These are phyloP conservation scores for Fragilariopsis cylindrus DNA, from an alignment of 108 stramenopile species.

Conservation along the genomic window DNA sequence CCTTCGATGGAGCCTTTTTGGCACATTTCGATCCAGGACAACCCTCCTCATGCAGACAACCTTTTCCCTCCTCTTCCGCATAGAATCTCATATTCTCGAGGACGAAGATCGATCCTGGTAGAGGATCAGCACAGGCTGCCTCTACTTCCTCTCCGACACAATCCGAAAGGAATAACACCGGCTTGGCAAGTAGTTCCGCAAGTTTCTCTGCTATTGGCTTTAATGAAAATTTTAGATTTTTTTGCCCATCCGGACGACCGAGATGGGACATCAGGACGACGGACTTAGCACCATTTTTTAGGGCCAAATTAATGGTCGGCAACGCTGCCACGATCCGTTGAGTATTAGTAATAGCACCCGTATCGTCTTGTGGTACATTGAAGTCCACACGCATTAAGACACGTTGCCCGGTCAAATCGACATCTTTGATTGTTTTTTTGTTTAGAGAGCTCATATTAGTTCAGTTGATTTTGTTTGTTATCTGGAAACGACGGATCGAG, in stretches of 20 bases:
- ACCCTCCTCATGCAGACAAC: no score
- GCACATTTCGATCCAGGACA: no score
- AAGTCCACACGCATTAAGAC: conserved; percentile 66
- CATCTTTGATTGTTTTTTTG: no score
- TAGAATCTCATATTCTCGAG: conserved; percentile 98
- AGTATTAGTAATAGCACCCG: conserved; percentile 70
- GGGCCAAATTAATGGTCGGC: conserved; percentile 77
- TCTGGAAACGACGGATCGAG: no score
- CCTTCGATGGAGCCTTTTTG: no score
- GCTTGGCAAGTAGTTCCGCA: conserved; percentile 67
- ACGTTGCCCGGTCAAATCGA: no score
- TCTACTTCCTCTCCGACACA: conserved; percentile 69
- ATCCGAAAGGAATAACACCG: conserved; percentile 72
- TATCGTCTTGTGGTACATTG: conserved; percentile 79
- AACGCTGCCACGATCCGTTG: conserved; percentile 78
- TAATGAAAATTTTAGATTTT: conserved; percentile 58
- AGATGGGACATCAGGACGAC: conserved; percentile 80
- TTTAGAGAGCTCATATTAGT: no score
- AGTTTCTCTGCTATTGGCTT: conserved; percentile 78
- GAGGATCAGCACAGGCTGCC: conserved; percentile 26
- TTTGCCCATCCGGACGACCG: conserved; percentile 63
- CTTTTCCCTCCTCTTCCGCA: conserved; percentile 30
- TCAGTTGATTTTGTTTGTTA: no score
- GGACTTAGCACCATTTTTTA: conserved; percentile 57
- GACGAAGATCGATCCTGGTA: conserved; percentile 66